phyloP scores from a whole-genome alignment of 257 asterid genomes.

The Rehmannia glutinosa region DNA sequence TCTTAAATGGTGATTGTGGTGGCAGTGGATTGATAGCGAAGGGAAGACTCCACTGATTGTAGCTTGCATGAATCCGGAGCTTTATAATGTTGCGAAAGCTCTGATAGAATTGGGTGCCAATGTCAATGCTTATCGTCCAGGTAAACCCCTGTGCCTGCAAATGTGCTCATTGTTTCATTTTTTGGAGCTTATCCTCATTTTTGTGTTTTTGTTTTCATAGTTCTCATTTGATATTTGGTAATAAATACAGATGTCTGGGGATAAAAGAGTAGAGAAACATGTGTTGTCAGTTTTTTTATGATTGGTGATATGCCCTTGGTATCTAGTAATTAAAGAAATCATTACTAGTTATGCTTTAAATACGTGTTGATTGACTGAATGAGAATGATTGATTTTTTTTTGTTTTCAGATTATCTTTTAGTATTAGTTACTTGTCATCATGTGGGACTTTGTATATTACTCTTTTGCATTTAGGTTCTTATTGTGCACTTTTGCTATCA shows the following conservation, averaged over 20 bases:
- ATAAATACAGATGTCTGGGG: neutral
- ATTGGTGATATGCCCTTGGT: neutral
- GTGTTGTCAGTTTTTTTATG: neutral
- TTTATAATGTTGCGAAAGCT: slow-evolving; percentile 67
- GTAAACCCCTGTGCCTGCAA: slow-evolving; percentile 28
- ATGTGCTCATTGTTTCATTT: neutral
- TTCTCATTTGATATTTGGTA: neutral
- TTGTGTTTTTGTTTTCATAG: neutral
- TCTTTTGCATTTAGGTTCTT: too few relatives aligned
- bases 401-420: too few relatives aligned
- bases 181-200: neutral
- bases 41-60: slow-evolving; percentile 81
- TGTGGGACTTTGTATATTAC: too few relatives aligned
- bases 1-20: slow-evolving; percentile 23
- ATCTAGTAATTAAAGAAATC: neutral
- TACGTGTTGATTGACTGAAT: neutral
- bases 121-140: slow-evolving; percentile 80
- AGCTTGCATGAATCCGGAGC: slow-evolving; percentile 78
- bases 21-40: slow-evolving; percentile 85
- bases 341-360: neutral
- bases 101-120: slow-evolving; percentile 92
- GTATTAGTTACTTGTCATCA: too few relatives aligned
- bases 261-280: neutral
- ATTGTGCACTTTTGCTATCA: too few relatives aligned
- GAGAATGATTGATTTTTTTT: neutral